Evolutionary conservation across 441 rosid species (phyloP), one percentile per base, ranked within the genome.

Genomic region (Jatropha multifida): DNA sequence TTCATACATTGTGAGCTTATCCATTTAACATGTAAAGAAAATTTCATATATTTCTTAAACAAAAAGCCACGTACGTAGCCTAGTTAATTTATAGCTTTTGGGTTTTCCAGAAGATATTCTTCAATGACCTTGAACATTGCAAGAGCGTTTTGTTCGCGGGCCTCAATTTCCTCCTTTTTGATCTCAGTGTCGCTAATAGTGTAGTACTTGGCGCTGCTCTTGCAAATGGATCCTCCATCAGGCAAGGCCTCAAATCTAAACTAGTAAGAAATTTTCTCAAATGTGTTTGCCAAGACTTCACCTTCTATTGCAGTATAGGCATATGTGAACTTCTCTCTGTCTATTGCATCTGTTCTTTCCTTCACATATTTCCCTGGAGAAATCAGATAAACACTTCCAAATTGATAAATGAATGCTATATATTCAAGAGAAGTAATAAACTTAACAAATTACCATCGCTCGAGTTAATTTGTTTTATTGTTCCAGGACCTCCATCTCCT

Each of bases 291-390:
- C 63, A 81, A 51, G 0, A 60, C 77, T 61, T 81, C 79, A 1
- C 83, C 83, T 44, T 74, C 85, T 4, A 85, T 76, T 66, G 76
- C 65, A 23, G 69, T 44, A 54, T 81, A 82, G 9, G 41, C 5
- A 18, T 63, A 79, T 3, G 18, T 32, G 3, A 83, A 52, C 12
- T 81, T 85, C 38, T 85, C 85, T 71, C 77, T 76, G 68, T 81
- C 88, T 10, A 85, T 10, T 7, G 23, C 77, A 3, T 88, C 86
- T 5, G 74, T 40, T 80, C 72, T 81, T n/a, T 81, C 76, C 83
- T 75, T 85, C 75, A 75, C 74, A n/a, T 62, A 65, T 52, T 76
- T 83, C 5, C 56, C 56, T 52, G 58, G 17, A 54, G 66, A 73
- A 61, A 23, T 44, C 48, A 44, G 10, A 44, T 10, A 44, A 44